Evolutionary conservation across 306 rosid species (phyloP).

Genomic region (Lagenaria siceraria): DNA sequence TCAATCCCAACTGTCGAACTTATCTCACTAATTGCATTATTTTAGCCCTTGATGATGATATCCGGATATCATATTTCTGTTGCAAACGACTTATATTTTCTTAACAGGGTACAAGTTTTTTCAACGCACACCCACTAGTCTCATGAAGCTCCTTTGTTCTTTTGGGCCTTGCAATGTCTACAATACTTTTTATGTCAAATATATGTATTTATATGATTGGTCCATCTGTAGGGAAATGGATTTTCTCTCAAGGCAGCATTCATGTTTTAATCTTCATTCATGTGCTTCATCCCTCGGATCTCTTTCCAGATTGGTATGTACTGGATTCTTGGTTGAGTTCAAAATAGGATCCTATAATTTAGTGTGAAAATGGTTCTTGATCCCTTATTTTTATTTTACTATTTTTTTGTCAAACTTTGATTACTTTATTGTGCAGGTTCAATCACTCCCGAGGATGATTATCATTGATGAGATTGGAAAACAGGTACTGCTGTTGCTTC

Average conservation of each 20-base stretch:
- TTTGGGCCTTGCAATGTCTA: background rate
- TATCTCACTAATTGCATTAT: background rate
- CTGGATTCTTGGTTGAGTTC: background rate
- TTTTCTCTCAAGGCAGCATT: slow-evolving; percentile 64
- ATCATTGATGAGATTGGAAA: slow-evolving; percentile 95
- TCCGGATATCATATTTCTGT: background rate
- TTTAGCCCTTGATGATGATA: background rate
- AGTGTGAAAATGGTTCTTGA: background rate
- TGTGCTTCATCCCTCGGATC: slow-evolving; percentile 92
- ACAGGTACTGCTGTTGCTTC: slow-evolving; percentile 36
- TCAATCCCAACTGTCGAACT: background rate
- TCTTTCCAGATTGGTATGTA: slow-evolving; percentile 83
- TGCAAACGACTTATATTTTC: background rate
- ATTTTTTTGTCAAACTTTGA: background rate
- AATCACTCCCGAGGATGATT: slow-evolving; percentile 96
- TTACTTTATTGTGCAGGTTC: slow-evolving; percentile 43
- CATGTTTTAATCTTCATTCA: slow-evolving; percentile 79
- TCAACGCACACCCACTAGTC: background rate
- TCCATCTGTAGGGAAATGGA: slow-evolving; percentile 74
- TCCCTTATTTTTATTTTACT: background rate
- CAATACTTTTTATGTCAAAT: background rate
- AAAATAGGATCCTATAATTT: background rate
- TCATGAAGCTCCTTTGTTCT: background rate
- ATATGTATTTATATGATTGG: slow-evolving; percentile 11
- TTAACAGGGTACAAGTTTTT: background rate